Evolutionary conservation across 2,329 filamentous ascomycete genomes (phyloP), one percentile per base, ranked within the genome.

Genomic region (Colletotrichum costaricense): DNA sequence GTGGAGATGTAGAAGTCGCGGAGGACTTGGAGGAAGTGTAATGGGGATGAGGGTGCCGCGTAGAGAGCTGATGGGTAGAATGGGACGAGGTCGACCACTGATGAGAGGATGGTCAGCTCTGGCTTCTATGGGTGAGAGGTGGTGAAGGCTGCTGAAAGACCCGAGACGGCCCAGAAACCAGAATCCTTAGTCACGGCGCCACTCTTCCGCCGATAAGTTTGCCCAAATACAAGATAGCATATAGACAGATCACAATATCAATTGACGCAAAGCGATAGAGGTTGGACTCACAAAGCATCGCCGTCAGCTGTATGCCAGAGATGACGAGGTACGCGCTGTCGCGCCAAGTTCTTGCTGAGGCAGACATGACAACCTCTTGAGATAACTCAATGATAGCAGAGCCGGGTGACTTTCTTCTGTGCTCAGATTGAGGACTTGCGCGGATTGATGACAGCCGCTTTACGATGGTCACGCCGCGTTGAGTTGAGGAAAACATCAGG

Each of bases 81-180:
- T 38, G 84, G 83, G 46, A 89, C 84, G 60, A 88, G 85, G 76
- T 91, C 89, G 58, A 90, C 84, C 75, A 84, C 89, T 90, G 69
- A 6, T n/a, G 55, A 6, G 24, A 22, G 8, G 4, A 28, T n/a
- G 3, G 58, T 75, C 16, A 71, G 69, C 58, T 46, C 38, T 56
- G 19, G 28, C 55, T 56, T 30, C 11, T 12, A 11, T 4, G 38
- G 52, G 56, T 57, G 38, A 6, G 24, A 14, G 12, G n/a, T 55
- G 16, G 2, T n/a, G 9, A n/a, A 30, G 28, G 7, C 16, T 9
- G 6, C 26, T 8, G 30, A 5, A 12, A 30, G 3, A n/a, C 24
- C 7, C 19, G 7, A 12, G 12, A 7, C n/a, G 6, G 5, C 5
- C 3, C 33, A 1, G 7, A 46, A 26, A 28, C 24, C 11, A 30